phyloP scores from a whole-genome alignment of 495 filamentous ascomycete genomes.

The Clohesyomyces aquaticus region DNA sequence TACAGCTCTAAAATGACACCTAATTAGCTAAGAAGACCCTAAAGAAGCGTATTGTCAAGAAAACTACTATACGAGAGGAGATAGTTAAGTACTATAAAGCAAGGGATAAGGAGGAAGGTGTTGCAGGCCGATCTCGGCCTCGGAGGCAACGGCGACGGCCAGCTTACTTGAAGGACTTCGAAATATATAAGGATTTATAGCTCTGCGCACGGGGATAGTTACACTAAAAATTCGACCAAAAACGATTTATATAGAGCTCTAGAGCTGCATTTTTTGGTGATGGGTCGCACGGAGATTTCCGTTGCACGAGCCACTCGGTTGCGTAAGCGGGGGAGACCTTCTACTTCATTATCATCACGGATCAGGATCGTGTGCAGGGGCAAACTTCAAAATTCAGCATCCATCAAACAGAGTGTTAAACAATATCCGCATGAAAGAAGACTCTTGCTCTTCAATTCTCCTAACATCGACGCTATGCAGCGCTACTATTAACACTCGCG shows the following conservation, averaged over 20 bases:
- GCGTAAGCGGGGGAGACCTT: not conserved
- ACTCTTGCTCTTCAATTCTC: no score
- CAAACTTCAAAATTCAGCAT: no score
- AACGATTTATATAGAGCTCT: not conserved
- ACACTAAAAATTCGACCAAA: not conserved
- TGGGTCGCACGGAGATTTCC: not conserved
- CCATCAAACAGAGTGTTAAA: no score
- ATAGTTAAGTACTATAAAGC: not conserved
- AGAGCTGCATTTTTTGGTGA: not conserved
- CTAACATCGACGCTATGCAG: no score
- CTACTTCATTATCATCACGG: no score
- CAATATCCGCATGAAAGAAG: no score
- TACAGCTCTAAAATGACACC: not conserved
- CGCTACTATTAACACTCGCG: no score
- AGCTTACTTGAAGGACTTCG: not conserved
- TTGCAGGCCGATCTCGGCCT: not conserved
- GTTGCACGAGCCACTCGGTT: not conserved
- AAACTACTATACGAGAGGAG: not conserved
- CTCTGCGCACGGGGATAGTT: not conserved
- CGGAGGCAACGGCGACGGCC: not conserved
- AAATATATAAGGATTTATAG: conserved; percentile 1
- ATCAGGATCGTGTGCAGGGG: no score
- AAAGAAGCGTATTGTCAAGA: not conserved
- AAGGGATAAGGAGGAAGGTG: not conserved
- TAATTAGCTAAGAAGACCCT: not conserved